Conservation (phyloP, 1,139 yeast genomes). For the Suhomyces choctaworum region DNA sequence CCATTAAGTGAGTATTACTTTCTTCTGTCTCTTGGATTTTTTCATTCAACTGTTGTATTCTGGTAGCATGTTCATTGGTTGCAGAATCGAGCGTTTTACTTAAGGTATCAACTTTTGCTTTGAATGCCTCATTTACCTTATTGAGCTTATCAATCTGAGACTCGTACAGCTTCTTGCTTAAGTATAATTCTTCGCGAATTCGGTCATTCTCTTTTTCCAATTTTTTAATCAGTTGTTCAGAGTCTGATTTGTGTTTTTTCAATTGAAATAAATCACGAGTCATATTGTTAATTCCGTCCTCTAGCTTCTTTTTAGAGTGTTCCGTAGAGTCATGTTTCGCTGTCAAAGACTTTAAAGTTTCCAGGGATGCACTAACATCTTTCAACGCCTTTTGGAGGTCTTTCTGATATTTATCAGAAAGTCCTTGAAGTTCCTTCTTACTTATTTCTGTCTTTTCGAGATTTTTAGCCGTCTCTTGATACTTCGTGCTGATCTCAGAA, state of each 20-base stretch:
- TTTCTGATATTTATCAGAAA: conserved; percentile 28
- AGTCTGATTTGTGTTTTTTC: conserved; percentile 56
- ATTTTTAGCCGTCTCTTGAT: conserved; percentile 10
- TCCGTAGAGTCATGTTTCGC: conserved; percentile 31
- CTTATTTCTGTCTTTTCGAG: conserved; percentile 14
- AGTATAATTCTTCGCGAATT: conserved; percentile 15
- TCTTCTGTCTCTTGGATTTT: conserved; percentile 34
- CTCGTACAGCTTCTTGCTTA: conserved; percentile 23
- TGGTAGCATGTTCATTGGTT: conserved; percentile 15
- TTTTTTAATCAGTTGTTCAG: conserved; percentile 45
- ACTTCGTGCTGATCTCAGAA: conserved; percentile 4
- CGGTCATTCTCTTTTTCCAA: conserved; percentile 40
- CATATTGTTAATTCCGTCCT: conserved; percentile 89
- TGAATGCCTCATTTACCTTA: conserved; percentile 24
- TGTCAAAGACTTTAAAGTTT: conserved; percentile 24
- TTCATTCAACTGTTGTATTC: conserved; percentile 23
- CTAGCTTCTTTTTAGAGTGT: conserved; percentile 65
- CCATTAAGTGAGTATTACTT: conserved; percentile 40
- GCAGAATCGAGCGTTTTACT: conserved; percentile 18
- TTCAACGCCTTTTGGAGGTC: conserved; percentile 35
- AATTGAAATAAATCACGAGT: conserved; percentile 74
- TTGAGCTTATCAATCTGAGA: conserved; percentile 24
- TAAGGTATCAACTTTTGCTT: conserved; percentile 25
- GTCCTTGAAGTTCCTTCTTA: conserved; percentile 24
- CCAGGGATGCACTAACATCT: conserved; percentile 23